Percentiles rank a stretch among this genome's conserved stretches.
Evolutionary conservation across 768 basidiomycete genomes (phyloP).

Genomic region (Tricholoma sp.): DNA sequence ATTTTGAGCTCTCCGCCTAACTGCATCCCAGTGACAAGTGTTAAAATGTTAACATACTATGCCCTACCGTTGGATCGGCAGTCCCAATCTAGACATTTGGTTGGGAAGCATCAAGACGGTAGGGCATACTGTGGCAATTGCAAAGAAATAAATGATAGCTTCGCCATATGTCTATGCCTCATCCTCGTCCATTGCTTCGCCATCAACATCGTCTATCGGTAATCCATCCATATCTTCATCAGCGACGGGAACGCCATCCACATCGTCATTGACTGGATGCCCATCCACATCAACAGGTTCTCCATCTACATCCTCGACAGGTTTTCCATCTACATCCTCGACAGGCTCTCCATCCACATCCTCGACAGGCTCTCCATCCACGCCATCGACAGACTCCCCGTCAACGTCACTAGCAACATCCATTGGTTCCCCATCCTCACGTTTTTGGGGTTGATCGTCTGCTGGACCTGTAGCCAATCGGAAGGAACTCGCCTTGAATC

Average conservation of each 20-base stretch:
- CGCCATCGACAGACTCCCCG: conserved; percentile 34
- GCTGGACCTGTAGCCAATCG: conserved; percentile 55
- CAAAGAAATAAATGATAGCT: neutral
- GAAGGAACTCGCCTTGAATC: conserved; percentile 78
- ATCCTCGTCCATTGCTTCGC: conserved; percentile 1
- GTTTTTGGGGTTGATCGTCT: conserved; percentile 16
- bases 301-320: conserved; percentile 25
- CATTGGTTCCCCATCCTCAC: conserved; percentile 27
- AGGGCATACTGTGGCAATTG: no score
- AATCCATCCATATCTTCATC: conserved; percentile 20
- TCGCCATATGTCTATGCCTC: neutral
- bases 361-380: conserved; percentile 42
- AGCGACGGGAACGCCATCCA: conserved; percentile 33
- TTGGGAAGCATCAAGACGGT: no score
- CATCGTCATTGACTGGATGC: conserved; percentile 31
- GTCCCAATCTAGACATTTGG: no score
- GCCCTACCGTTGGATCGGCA: no score
- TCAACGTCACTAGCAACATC: conserved; percentile 37
- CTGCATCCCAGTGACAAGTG: no score
- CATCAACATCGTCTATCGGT: conserved; percentile 16
- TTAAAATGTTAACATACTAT: neutral
- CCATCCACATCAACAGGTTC: conserved; percentile 35
- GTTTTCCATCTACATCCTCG: conserved; percentile 45
- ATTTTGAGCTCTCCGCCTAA: neutral
- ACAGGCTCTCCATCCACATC: conserved; percentile 43